These are phyloP conservation scores for Apophysomyces elegans DNA, from an alignment of 371 early-diverging fungal species.

Conservation along the genomic window DNA sequence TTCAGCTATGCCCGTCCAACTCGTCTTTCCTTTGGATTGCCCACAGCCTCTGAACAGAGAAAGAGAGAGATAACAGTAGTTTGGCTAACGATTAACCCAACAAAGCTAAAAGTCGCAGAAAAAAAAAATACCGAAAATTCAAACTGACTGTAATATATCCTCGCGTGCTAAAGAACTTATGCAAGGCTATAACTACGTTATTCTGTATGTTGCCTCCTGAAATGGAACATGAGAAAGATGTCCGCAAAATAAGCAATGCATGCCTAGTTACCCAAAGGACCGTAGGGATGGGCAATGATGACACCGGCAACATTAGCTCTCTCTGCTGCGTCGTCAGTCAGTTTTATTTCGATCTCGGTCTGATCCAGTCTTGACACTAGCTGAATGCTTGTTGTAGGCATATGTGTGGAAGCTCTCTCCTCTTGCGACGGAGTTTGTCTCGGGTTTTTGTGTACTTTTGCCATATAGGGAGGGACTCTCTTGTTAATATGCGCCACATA, in stretches of 20 bases:
- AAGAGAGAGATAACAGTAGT: not conserved
- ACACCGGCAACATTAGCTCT: slow-evolving; percentile 7
- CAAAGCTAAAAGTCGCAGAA: not conserved
- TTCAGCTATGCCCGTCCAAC: slow-evolving; percentile 64
- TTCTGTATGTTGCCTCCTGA: slow-evolving; percentile 47
- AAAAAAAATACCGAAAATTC: slow-evolving; percentile 52
- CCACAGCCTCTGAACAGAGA: slow-evolving; percentile 50
- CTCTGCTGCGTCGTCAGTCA: not conserved
- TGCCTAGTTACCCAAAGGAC: slow-evolving; percentile 43
- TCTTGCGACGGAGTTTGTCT: not conserved
- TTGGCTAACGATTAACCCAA: no score
- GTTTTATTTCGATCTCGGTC: not conserved
- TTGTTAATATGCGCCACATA: not conserved
- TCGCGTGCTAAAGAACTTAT: slow-evolving; percentile 28
- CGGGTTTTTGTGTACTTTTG: not conserved
- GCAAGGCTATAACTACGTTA: slow-evolving; percentile 47
- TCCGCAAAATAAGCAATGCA: not conserved
- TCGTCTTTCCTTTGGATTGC: slow-evolving; percentile 55
- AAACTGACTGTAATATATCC: slow-evolving; percentile 42
- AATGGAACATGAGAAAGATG: not conserved
- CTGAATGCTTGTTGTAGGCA: not conserved
- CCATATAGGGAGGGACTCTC: not conserved
- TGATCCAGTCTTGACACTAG: not conserved
- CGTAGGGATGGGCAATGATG: slow-evolving; percentile 53
- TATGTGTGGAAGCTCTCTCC: not conserved